These are phyloP conservation scores for Boletus rufocinnamomeus DNA, from an alignment of 768 basidiomycete genomes.

Conservation along the genomic window DNA sequence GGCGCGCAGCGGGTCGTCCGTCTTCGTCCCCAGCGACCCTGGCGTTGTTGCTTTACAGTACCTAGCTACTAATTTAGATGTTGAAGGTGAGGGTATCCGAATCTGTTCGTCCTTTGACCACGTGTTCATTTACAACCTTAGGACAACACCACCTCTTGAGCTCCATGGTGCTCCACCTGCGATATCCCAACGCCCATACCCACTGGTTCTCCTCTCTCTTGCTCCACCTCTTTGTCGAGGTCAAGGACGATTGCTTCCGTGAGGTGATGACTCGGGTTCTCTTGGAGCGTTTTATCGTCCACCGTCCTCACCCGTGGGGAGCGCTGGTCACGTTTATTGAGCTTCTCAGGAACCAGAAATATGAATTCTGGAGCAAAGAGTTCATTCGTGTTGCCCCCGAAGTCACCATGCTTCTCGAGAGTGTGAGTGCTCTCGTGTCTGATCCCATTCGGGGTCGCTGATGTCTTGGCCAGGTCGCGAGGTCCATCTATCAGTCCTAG, in stretches of 20 bases:
- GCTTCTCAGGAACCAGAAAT: slow-evolving; percentile 85
- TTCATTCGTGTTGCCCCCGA: slow-evolving; percentile 85
- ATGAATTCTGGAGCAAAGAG: slow-evolving; percentile 89
- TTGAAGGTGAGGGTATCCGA: slow-evolving; percentile 73
- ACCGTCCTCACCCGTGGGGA: slow-evolving; percentile 97
- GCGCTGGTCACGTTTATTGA: slow-evolving; percentile 93
- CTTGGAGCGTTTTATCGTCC: slow-evolving; percentile 90
- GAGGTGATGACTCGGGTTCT: slow-evolving; percentile 89
- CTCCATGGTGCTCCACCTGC: slow-evolving; percentile 91
- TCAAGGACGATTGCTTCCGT: slow-evolving; percentile 72
- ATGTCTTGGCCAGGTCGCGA: slow-evolving; percentile 58
- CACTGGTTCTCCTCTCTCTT: slow-evolving; percentile 95
- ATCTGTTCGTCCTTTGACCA: neutral
- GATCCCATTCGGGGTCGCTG: neutral
- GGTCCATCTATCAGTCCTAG: slow-evolving; percentile 78
- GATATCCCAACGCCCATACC: slow-evolving; percentile 98
- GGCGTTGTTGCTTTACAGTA: slow-evolving; percentile 85
- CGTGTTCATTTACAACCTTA: slow-evolving; percentile 33
- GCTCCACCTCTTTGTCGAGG: slow-evolving; percentile 82
- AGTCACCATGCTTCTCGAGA: slow-evolving; percentile 81
- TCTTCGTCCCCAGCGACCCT: slow-evolving; percentile 81
- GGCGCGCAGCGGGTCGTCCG: slow-evolving; percentile 75
- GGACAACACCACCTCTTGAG: slow-evolving; percentile 95
- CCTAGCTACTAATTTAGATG: slow-evolving; percentile 80
- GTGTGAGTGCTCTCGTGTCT: slow-evolving; percentile 50